Percentiles rank a stretch among this genome's conserved stretches.
Conservation (phyloP, 352 stramenopile species). For the Discostella stelligera region DNA sequence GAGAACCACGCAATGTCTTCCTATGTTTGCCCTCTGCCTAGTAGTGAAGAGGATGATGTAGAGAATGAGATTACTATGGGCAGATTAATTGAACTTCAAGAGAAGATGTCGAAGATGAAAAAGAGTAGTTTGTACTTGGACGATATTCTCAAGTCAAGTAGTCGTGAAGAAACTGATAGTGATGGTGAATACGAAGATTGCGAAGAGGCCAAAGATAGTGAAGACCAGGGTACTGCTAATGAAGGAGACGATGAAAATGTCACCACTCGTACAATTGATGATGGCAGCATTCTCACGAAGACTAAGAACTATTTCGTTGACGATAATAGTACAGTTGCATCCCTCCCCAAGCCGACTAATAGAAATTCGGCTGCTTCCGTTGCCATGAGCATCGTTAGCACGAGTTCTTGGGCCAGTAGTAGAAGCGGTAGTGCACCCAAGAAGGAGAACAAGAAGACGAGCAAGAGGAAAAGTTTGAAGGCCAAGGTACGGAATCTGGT, state of each 20-base stretch:
- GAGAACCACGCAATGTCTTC: background rate
- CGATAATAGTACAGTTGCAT: background rate
- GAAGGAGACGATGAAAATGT: background rate
- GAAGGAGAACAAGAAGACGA: background rate
- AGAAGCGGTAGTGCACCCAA: background rate
- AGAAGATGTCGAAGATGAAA: conserved; percentile 1
- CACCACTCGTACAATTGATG: background rate
- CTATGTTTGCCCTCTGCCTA: conserved; percentile 15
- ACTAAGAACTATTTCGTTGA: background rate
- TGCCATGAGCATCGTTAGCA: background rate
- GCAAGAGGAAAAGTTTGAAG: background rate
- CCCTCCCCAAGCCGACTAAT: background rate
- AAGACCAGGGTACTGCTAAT: background rate
- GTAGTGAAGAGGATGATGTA: conserved; percentile 10
- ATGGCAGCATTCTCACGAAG: background rate
- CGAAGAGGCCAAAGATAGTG: background rate
- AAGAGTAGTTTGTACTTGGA: background rate
- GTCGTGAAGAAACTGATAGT: background rate
- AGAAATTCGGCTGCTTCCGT: background rate
- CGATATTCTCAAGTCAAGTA: background rate
- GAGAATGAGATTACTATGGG: conserved; percentile 9
- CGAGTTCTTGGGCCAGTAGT: background rate
- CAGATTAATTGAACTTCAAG: conserved; percentile 4
- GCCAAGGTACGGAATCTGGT: conserved; percentile 4
- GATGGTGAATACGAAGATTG: background rate